Evolutionary conservation across 345 rosid genomes (phyloP), one percentile per base, ranked within the genome.

Genomic region (Cardamine chenopodiifolia): DNA sequence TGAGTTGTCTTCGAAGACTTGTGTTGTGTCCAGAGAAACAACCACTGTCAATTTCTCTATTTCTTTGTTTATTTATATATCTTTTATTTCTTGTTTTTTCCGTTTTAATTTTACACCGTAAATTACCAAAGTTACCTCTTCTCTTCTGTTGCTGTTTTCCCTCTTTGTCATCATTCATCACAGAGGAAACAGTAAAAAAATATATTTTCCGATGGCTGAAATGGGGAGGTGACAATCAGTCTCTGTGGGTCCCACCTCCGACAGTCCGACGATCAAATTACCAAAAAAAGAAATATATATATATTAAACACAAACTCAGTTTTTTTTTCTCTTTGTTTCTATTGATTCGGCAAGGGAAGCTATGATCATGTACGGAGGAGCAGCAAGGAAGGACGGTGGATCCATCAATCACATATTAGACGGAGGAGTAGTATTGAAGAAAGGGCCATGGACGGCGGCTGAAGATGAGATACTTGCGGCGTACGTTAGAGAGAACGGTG

Each of bases 371-470:
- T 74, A 74, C 74, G 63, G 73, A 50, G 72, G 75, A 22, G 82
- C 63, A 34, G 66, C 58, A 67, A 64, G 31, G 68, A 79, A 83
- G 7, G 79, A 62, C 12, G 71, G 75, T 74, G 83, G 82, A 59
- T 49, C 76, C 31, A 48, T 37, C 31, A 69, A 28, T 64, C 67
- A 64, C 11, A 18, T 42, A 34, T 31, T 75, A 54, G 68, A 60
- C 2, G 78, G 68, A 6, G 80, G 71, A 53, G 31, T 79, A 10
- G 22, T 52, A 50, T 29, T 82, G 68, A 84, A 84, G 81, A 86
- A 86, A 71, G 86, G 88, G 54, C 86, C 88, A 42, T 86, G 88
- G 90, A 84, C 88, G 62, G 84, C 86, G 34, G 80, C 80, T 0
- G 88, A 86, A 78, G 90, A 84, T 56, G 80, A 81, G 18, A 71